These are phyloP conservation scores for Daedalea quercina DNA, from an alignment of 768 basidiomycete species.

Conservation along the genomic window DNA sequence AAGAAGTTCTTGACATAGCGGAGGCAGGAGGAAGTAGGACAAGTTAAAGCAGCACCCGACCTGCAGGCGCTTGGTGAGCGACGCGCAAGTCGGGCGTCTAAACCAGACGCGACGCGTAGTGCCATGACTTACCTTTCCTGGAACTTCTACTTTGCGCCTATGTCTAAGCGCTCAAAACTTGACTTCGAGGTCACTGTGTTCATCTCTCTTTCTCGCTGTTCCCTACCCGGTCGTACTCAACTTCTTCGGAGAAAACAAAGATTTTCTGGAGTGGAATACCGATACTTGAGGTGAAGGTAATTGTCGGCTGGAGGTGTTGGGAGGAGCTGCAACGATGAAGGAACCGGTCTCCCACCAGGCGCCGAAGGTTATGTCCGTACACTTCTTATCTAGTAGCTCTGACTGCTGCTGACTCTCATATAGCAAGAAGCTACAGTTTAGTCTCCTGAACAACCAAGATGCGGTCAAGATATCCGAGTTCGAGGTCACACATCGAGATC, in stretches of 20 bases:
- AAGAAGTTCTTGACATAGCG: conserved; percentile 87
- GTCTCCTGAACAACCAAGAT: conserved; percentile 88
- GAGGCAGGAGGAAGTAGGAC: neutral
- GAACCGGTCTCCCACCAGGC: conserved; percentile 73
- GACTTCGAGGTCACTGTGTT: neutral
- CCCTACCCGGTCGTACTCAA: no score
- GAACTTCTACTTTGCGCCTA: neutral
- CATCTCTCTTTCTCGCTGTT: neutral
- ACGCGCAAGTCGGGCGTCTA: conserved; percentile 8
- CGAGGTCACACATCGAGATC: conserved; percentile 87
- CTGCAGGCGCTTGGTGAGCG: neutral
- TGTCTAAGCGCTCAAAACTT: neutral
- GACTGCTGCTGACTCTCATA: neutral
- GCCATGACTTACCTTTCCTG: neutral
- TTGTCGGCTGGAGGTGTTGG: no score
- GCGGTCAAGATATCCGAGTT: conserved; percentile 95
- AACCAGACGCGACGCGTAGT: conserved; percentile 2
- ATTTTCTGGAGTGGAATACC: no score
- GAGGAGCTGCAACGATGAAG: conserved; percentile 46
- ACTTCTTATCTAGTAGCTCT: neutral
- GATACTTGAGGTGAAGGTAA: no score
- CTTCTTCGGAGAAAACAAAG: no score
- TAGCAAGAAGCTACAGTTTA: conserved; percentile 96
- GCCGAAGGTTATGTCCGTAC: conserved; percentile 73
- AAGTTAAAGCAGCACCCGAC: neutral